Percentiles rank a stretch among this genome's conserved stretches.
Evolutionary conservation across 345 rosid genomes (phyloP).

Genomic region (Limnanthes douglasii): DNA sequence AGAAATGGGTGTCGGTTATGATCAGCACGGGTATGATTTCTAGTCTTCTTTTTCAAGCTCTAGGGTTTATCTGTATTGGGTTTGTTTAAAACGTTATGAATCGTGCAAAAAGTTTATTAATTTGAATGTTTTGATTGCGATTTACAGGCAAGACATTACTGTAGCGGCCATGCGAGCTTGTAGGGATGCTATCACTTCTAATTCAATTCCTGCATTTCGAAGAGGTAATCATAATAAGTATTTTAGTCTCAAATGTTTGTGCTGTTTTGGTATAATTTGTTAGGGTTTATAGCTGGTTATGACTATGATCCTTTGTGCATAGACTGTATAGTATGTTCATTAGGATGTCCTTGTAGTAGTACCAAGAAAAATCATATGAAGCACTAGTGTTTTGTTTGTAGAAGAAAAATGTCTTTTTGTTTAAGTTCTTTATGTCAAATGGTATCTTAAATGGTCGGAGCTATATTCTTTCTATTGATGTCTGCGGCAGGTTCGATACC

Average conservation of each 20-base stretch:
- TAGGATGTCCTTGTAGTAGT: not conserved
- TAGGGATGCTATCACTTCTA: constrained; percentile 82
- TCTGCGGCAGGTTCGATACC: constrained; percentile 68
- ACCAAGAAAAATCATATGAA: not conserved
- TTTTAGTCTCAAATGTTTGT: not conserved
- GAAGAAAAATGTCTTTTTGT: not conserved
- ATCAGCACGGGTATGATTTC: constrained; percentile 72
- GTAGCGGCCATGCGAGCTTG: constrained; percentile 87
- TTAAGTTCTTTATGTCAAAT: not conserved
- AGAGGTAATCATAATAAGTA: constrained; percentile 23
- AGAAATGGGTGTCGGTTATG: constrained; percentile 99
- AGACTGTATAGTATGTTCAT: too few relatives aligned
- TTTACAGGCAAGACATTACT: constrained; percentile 57
- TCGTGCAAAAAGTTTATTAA: not conserved
- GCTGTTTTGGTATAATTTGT: not conserved
- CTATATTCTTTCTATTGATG: constrained; percentile 1
- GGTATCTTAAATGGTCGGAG: not conserved
- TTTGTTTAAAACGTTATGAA: not conserved
- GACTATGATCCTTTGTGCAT: too few relatives aligned
- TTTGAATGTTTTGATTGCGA: not conserved
- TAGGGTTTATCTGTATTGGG: constrained; percentile 1
- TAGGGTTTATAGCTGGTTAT: not conserved
- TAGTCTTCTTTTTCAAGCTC: not conserved
- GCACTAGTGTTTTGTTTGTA: not conserved
- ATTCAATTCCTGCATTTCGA: constrained; percentile 88